Conservation (phyloP, 352 stramenopile species). For the Thraustochytrium sp. region DNA sequence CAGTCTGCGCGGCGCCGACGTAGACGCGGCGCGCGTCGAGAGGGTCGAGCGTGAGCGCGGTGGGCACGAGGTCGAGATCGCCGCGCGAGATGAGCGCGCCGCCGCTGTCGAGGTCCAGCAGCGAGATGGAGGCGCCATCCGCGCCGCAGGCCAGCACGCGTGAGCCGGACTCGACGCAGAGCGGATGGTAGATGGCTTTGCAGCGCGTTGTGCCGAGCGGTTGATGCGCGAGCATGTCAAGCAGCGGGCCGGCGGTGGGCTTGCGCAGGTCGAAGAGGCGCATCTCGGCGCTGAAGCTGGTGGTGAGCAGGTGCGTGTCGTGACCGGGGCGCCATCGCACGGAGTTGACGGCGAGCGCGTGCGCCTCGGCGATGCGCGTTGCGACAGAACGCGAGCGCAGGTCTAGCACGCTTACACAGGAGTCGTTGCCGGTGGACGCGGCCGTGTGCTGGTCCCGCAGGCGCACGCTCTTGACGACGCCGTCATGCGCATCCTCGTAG, state of each 20-base stretch:
- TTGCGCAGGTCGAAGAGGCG: neutral
- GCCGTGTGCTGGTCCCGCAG: neutral
- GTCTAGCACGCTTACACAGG: neutral
- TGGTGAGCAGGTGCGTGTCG: neutral
- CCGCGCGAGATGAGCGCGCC: neutral
- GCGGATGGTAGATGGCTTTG: neutral
- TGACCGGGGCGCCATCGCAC: neutral
- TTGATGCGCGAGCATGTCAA: neutral
- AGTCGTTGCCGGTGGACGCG: conserved; percentile 1
- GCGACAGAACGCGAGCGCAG: neutral
- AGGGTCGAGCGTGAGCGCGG: neutral
- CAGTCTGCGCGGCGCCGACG: neutral
- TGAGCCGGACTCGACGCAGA: neutral
- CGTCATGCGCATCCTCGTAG: neutral
- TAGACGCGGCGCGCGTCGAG: neutral
- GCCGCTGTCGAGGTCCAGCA: too few species aligned
- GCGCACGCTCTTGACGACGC: conserved; percentile 6
- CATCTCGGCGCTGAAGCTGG: neutral
- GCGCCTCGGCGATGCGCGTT: neutral
- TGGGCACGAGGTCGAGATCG: neutral
- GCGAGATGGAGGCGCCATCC: neutral
- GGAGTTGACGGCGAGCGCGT: neutral
- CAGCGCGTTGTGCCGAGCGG: neutral
- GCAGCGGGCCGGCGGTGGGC: neutral
- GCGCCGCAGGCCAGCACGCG: neutral